Evolutionary conservation across 2,329 filamentous ascomycete species (phyloP).

Genomic region (Curvularia verruculosa): DNA sequence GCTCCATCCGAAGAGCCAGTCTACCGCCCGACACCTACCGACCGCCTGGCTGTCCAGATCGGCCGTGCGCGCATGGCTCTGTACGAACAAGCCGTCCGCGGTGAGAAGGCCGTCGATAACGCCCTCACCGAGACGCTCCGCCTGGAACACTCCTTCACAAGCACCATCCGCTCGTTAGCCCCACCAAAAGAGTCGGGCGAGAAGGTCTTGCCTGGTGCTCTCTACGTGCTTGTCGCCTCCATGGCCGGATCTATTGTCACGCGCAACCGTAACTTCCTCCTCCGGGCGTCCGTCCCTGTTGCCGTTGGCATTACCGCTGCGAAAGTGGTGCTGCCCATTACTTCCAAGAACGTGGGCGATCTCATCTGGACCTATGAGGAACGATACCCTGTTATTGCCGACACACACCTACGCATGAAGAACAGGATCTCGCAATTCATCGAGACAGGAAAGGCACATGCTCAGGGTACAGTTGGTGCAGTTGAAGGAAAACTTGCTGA

Average conservation of each 20-base stretch:
- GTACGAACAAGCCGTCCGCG: conserved; percentile 73
- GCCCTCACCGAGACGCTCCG: conserved; percentile 80
- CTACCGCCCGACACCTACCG: conserved; percentile 76
- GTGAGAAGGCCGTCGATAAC: conserved; percentile 83
- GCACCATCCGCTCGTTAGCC: conserved; percentile 85
- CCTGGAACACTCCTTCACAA: conserved; percentile 88
- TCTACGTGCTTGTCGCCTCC: conserved; percentile 91
- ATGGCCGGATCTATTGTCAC: conserved; percentile 95
- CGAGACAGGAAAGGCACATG: conserved; percentile 76
- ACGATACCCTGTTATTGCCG: conserved; percentile 79
- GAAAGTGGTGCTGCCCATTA: conserved; percentile 84
- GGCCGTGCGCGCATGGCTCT: conserved; percentile 79
- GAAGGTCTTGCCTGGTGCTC: conserved; percentile 82
- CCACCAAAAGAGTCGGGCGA: conserved; percentile 86
- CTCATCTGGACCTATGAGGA: conserved; percentile 93
- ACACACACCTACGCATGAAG: conserved; percentile 76
- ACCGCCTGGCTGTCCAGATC: conserved; percentile 84
- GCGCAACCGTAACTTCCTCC: conserved; percentile 82
- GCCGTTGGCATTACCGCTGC: conserved; percentile 82
- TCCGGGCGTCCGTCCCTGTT: conserved; percentile 77
- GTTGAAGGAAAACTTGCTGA: conserved; percentile 81
- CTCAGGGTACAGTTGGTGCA: conserved; percentile 70
- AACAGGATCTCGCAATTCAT: conserved; percentile 72
- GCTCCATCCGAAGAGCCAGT: conserved; percentile 38
- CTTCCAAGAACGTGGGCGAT: conserved; percentile 85